Evolutionary conservation across 2,329 filamentous ascomycete species (phyloP).

Genomic region (Exophiala lecanii-corni): DNA sequence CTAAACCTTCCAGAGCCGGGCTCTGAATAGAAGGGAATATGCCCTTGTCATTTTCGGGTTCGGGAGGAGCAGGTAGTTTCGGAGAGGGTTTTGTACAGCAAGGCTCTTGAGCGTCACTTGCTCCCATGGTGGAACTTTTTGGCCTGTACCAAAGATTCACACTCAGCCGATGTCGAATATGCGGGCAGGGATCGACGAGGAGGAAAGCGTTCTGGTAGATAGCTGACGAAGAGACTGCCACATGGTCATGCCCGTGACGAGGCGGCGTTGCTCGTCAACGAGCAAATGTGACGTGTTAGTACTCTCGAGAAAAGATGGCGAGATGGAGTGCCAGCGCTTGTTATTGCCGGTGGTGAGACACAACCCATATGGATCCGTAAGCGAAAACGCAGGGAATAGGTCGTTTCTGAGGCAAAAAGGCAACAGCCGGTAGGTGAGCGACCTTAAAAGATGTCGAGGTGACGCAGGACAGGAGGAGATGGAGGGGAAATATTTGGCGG

Average conservation of each 20-base stretch:
- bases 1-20: slow-evolving; percentile 33
- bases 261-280: slow-evolving; percentile 6
- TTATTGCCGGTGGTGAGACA: too few species aligned
- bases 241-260: slow-evolving; percentile 17
- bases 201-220: slow-evolving; percentile 4
- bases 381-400: too few species aligned
- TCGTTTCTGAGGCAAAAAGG: too few species aligned
- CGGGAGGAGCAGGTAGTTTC: slow-evolving; percentile 23
- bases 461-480: slow-evolving; percentile 1
- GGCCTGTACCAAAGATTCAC: too few species aligned
- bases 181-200: slow-evolving; percentile 5
- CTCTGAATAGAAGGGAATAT: slow-evolving; percentile 26
- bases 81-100: slow-evolving; percentile 5
- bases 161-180: slow-evolving; percentile 14
- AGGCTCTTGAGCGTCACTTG: slow-evolving; percentile 10
- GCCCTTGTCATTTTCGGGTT: slow-evolving; percentile 27
- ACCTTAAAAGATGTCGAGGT: too few species aligned
- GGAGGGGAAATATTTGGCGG: too few species aligned
- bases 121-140: slow-evolving; percentile 12
- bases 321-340: too few species aligned
- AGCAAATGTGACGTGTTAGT: not conserved
- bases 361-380: too few species aligned
- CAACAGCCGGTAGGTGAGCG: too few species aligned
- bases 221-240: slow-evolving; percentile 14
- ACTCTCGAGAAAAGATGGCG: not conserved